Conservation (phyloP, 768 basidiomycete genomes). For the Gloeopeniophorella convolvens region DNA sequence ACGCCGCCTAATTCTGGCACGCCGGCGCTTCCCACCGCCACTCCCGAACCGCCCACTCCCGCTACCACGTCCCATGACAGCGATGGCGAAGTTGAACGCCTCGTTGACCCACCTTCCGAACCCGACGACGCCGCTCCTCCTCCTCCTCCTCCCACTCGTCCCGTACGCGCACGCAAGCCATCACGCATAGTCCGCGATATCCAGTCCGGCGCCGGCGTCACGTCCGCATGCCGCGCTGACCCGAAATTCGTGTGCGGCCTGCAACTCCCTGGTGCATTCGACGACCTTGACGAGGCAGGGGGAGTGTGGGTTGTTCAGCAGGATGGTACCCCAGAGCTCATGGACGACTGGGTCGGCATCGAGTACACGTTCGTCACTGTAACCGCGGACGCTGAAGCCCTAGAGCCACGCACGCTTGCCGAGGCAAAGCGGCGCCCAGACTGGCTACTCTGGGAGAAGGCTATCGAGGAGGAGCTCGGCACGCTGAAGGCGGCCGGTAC, state of each 20-base stretch:
- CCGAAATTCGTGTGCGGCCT: not conserved
- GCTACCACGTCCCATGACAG: not conserved
- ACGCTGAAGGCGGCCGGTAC: slow-evolving; percentile 18
- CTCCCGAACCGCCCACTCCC: not conserved
- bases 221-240: not conserved
- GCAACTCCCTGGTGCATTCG: not conserved
- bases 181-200: not conserved
- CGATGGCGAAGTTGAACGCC: not conserved
- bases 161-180: not conserved
- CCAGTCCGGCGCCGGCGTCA: not conserved
- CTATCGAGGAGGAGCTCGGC: slow-evolving; percentile 22
- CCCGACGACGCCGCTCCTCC: too few relatives aligned
- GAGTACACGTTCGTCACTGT: not conserved
- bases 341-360: not conserved
- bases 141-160: too few relatives aligned
- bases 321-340: not conserved
- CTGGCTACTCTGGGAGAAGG: slow-evolving; percentile 24
- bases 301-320: not conserved
- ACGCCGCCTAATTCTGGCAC: too few relatives aligned
- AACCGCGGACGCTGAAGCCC: not conserved
- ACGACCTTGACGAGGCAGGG: not conserved
- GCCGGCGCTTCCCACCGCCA: not conserved
- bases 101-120: not conserved
- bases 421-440: slow-evolving; percentile 26
- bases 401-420: not conserved